These are phyloP conservation scores for Pyricularia pennisetigena DNA, from an alignment of 2,329 filamentous ascomycete genomes.

Conservation along the genomic window DNA sequence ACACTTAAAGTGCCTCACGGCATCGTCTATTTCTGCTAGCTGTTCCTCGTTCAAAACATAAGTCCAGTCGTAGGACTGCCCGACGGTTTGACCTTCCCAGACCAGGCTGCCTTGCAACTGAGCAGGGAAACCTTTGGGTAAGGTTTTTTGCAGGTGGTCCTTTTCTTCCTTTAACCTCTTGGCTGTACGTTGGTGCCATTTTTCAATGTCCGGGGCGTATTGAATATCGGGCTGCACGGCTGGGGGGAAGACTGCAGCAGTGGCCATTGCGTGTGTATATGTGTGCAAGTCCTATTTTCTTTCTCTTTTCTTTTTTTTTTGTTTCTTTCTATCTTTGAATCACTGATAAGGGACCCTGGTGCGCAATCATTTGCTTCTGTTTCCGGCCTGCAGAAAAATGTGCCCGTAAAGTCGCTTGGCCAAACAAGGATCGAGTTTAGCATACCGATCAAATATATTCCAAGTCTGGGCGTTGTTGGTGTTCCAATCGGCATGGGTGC, in stretches of 20 bases:
- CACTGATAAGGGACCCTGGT: not conserved
- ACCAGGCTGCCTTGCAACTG: slow-evolving; percentile 39
- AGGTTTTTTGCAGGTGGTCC: slow-evolving; percentile 18
- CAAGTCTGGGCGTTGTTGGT: not conserved
- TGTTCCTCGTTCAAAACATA: slow-evolving; percentile 36
- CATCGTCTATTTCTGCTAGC: slow-evolving; percentile 36
- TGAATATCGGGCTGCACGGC: slow-evolving; percentile 47
- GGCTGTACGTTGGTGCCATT: slow-evolving; percentile 40
- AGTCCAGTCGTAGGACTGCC: slow-evolving; percentile 39
- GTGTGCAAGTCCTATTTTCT: not conserved
- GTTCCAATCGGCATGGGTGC: not conserved
- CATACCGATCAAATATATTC: not conserved
- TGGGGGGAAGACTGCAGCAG: slow-evolving; percentile 11
- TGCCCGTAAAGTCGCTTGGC: not conserved
- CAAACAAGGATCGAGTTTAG: not conserved
- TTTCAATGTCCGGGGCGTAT: slow-evolving; percentile 43
- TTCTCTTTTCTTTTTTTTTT: not conserved
- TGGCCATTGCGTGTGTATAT: slow-evolving; percentile 1
- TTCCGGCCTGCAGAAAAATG: not conserved
- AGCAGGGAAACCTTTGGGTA: slow-evolving; percentile 41
- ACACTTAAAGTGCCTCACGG: slow-evolving; percentile 32
- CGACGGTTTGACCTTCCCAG: slow-evolving; percentile 44
- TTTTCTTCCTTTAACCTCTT: slow-evolving; percentile 30
- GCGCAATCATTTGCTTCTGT: not conserved
- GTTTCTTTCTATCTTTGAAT: not conserved